Base-by-base conservation (phyloP, 2,329 filamentous ascomycete species). In the Triangularia setosa region DNA sequence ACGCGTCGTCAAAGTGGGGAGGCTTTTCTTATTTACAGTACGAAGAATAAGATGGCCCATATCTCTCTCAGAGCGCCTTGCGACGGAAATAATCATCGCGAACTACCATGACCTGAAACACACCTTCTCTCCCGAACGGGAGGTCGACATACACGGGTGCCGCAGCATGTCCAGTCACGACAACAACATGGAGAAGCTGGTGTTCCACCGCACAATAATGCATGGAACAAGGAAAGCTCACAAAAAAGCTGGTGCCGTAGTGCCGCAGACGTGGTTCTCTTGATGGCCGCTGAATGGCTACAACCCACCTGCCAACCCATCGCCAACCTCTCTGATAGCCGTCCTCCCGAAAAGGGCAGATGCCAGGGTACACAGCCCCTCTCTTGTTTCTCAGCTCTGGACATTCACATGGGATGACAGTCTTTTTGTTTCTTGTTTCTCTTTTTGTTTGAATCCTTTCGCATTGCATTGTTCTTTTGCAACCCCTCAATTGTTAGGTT, bases 381-480 rank as follows among this genome's bases (percentile, higher is more conserved):
- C 40, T 18, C 40, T 48, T 21, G 4, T 21, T 48, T 48, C 40
- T 48, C 40, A 48, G 40, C 40, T 48, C 40, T 48, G 40, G 40
- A 18, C 40, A 48, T 48, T n/a, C 40, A 48, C 40, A 21, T 48
- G 40, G 52, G 52, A 28, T 55, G 52, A 24, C 23, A 16, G 25
- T 27, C 12, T 25, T 60, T 60, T 60, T 27, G 58, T 60, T 60
- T 60, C 40, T 12, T 60, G 7, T 52, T 44, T 60, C 25, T 53
- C 40, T 53, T 27, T 60, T 44, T 60, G 23, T 28, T 14, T 5
- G 44, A 25, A 53, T 44, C 16, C 21, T 48, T 16, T 3, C 3
- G 5, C 21, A 48, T 40, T 48, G 23, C 28, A 25, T 28, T 52
- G 52, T 55, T 28, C 52, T 28, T 25, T 55, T 25, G 52, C 21